Evolutionary conservation across 1,284 basidiomycete species (phyloP), one percentile per base, ranked within the genome.

Genomic region (Lignosus rhinocerotis): DNA sequence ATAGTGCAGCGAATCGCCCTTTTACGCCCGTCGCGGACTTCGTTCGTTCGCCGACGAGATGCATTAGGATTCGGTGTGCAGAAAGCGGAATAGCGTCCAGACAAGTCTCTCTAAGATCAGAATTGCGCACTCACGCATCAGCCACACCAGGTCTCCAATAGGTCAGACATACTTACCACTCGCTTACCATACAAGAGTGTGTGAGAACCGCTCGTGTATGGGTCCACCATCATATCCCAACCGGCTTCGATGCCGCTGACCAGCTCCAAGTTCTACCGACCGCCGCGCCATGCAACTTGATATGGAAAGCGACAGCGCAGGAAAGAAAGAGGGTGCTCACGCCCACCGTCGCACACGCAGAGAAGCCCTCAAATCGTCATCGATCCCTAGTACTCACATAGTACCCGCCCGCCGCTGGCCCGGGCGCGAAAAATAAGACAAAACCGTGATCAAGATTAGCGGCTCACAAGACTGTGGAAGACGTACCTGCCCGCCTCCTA

Each of bases 401-500:
- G 14, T 12, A 16, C 39, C 14, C 14, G 11, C 14, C 39, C 8
- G 8, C 8, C 39, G 39, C 43, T 36, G 50, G 60, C 36, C 55
- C 46, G 51, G 42, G 44, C 48, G 44, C 41, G 52, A 36, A 16
- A 36, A 12, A 10, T 6, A 38, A 21, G 41, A 58, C 61, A 58
- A 56, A 56, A 43, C 55, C 46, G 30, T 44, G 53, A 60, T 63
- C 56, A 58, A 58, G 58, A 60, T 58, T 32, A 51, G 46, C 52
- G 32, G 42, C 56, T 56, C 62, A 64, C 62, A 61, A 64, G 62
- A 61, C 51, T 57, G 59, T 59, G 62, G 62, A 61, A 64, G 45
- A 32, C 41, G 62, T 61, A 59, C 62, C 62, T 64, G 44, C 47
- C 52, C 52, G 47, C 42, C 53, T 19, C 41, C 25, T 34, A 33